A percentile compares a stretch with the other conserved stretches of the same genome.
Evolutionary conservation across 73 alveolate species (phyloP).

Genomic region (Paramecium tetraurelia): DNA sequence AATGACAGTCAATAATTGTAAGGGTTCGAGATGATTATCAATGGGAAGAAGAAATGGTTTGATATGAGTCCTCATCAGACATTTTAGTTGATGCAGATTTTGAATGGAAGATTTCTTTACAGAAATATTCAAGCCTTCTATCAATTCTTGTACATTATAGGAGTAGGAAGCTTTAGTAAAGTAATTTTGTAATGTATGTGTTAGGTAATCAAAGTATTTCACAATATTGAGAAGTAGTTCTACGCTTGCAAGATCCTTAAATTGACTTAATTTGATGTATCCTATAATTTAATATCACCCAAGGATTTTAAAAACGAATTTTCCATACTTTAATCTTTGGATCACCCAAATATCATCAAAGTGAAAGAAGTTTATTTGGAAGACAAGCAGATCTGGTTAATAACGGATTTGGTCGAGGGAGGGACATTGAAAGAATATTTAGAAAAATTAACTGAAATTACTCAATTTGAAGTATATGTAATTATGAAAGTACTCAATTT

Average conservation of each 20-base stretch:
- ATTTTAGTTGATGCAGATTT: not conserved
- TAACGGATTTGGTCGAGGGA: not conserved
- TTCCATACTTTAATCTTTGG: not conserved
- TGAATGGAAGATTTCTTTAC: not conserved
- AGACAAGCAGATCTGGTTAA: not conserved
- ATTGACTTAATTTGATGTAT: not conserved
- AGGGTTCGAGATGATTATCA: not conserved
- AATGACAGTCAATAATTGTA: not conserved
- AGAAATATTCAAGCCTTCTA: not conserved
- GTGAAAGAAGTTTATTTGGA: not conserved
- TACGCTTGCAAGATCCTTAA: not conserved
- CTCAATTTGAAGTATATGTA: not conserved
- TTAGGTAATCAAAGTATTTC: not conserved
- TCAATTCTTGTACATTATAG: not conserved
- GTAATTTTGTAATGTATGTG: not conserved
- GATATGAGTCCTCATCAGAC: not conserved
- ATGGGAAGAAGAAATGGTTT: not conserved
- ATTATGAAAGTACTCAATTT: not conserved
- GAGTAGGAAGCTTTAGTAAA: not conserved
- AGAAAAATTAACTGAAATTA: not conserved
- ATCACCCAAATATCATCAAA: conserved; percentile 5
- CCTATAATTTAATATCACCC: not conserved
- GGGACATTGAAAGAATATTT: conserved; percentile 19
- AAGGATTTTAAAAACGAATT: not conserved
- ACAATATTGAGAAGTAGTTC: not conserved